Base-by-base conservation (phyloP, 169 alveolate species). In the Theileria parva region DNA sequence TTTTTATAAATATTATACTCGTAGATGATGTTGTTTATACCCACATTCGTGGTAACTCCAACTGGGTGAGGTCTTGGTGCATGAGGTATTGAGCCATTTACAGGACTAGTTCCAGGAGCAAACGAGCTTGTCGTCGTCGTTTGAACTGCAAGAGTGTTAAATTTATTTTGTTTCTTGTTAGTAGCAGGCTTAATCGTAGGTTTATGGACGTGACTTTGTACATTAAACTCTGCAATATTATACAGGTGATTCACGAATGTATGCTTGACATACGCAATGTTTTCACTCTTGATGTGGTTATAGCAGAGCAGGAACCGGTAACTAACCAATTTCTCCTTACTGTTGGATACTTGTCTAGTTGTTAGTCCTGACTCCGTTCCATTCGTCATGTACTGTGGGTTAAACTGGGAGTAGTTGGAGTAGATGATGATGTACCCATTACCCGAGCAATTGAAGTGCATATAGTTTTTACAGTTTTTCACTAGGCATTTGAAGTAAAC, bases 401-500 rank as follows among this genome's bases (percentile, higher is more conserved):
- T 44, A 44, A 44, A 44, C 8, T 44, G 53, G 19, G 53, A 44
- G 53, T 44, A 44, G 30, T 65, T 32, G 9, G 77, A 59, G 72
- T 69, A 60, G 0, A 80, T 79, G 11, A 65, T 30, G 28, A 70
- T 70, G 48, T 28, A 27, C 0, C 79, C 80, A 27, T 67, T 74
- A 4, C 74, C 55, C 44, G 78, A 55, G 63, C 88, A 80, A 34
- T 63, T 32, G 19, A 80, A 34, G 65, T 80, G 88, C 69, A 50
- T 69, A 60, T 80, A 61, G 66, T 80, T 71, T 19, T 17, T 13
- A 50, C 88, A 80, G 19, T 66, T 28, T 30, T 74, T 77, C 79
- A 74, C 27, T 8, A 80, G 32, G 65, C 88, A 80, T 48, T 80
- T 80, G 73, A 80, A 80, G 57, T 37, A 71, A n/a, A 78, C 84